These are phyloP conservation scores for Teratosphaeria gauchensis DNA, from an alignment of 2,329 filamentous ascomycete species.

Conservation along the genomic window DNA sequence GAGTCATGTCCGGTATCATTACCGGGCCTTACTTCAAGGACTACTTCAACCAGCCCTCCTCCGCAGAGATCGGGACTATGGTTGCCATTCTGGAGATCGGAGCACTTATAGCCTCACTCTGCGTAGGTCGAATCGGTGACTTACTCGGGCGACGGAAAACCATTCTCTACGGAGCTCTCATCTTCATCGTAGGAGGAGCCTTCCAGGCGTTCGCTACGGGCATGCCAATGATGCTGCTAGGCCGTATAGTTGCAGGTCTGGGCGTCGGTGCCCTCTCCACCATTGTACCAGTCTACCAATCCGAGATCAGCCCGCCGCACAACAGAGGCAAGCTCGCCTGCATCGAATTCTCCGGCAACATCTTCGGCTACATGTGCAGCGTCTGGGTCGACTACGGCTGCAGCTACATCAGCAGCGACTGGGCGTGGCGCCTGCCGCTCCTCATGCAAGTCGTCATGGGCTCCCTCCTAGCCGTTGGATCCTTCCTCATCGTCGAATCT, in stretches of 20 bases:
- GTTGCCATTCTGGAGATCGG: slow-evolving; percentile 94
- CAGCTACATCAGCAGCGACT: slow-evolving; percentile 73
- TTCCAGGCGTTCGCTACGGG: slow-evolving; percentile 72
- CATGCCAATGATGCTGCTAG: slow-evolving; percentile 73
- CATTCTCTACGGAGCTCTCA: slow-evolving; percentile 84
- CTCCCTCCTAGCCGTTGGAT: slow-evolving; percentile 70
- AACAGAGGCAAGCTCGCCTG: slow-evolving; percentile 92
- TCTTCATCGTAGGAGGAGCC: slow-evolving; percentile 77
- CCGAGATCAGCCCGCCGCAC: slow-evolving; percentile 71
- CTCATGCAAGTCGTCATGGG: slow-evolving; percentile 95
- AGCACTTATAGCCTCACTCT: slow-evolving; percentile 78
- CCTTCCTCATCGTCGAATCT: slow-evolving; percentile 89
- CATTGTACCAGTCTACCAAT: slow-evolving; percentile 45
- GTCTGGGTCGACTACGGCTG: slow-evolving; percentile 99
- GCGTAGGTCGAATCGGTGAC: slow-evolving; percentile 82
- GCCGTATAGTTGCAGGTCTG: slow-evolving; percentile 42
- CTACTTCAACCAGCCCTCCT: slow-evolving; percentile 83
- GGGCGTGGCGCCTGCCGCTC: slow-evolving; percentile 84
- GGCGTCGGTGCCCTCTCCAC: slow-evolving; percentile 43
- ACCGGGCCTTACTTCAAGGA: slow-evolving; percentile 82
- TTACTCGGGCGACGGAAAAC: slow-evolving; percentile 81
- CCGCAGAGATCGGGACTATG: slow-evolving; percentile 88
- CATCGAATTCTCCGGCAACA: slow-evolving; percentile 97
- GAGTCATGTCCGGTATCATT: slow-evolving; percentile 63
- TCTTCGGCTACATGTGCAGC: slow-evolving; percentile 87